phyloP scores from a whole-genome alignment of 352 stramenopile genomes.

The Globisporangium carolinianum region DNA sequence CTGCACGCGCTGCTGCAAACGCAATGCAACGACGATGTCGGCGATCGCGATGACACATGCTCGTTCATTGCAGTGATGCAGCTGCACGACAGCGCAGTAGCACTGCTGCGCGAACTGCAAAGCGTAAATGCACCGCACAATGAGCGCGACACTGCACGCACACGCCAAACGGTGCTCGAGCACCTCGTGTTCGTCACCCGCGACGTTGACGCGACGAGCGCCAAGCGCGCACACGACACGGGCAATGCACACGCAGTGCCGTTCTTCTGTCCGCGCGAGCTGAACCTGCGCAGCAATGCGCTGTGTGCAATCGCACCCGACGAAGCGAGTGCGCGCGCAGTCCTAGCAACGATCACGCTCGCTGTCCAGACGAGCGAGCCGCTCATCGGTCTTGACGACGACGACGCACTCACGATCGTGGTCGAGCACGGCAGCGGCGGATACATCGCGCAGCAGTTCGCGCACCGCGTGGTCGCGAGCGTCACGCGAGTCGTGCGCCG shows the following conservation, averaged over 20 bases:
- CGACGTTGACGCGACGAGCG: slow-evolving; percentile 1
- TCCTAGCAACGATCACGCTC: slow-evolving; percentile 4
- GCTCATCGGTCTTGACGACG: not conserved
- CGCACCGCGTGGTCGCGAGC: not conserved
- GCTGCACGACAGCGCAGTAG: slow-evolving; percentile 5
- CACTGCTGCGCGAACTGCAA: slow-evolving; percentile 2
- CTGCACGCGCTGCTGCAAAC: slow-evolving; percentile 9
- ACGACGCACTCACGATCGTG: slow-evolving; percentile 1
- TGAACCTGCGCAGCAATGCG: slow-evolving; percentile 6
- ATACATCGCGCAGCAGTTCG: slow-evolving; percentile 7
- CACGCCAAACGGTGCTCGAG: slow-evolving; percentile 2
- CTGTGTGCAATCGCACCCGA: slow-evolving; percentile 1
- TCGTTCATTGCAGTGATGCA: slow-evolving; percentile 7
- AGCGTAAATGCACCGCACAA: not conserved
- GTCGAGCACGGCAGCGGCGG: slow-evolving; percentile 12
- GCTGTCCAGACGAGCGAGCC: slow-evolving; percentile 5
- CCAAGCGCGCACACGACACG: not conserved
- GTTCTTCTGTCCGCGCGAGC: slow-evolving; percentile 3
- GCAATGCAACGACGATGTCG: not conserved
- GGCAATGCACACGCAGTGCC: slow-evolving; percentile 1
- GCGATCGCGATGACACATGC: not conserved
- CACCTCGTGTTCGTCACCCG: slow-evolving; percentile 7
- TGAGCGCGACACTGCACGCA: not conserved
- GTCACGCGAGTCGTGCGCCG: slow-evolving; percentile 3
- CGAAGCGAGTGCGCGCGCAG: slow-evolving; percentile 7